A percentile compares a stretch with the other conserved stretches of the same genome.
Evolutionary conservation across 2,329 filamentous ascomycete genomes (phyloP).

Genomic region (Ascosphaera apis): DNA sequence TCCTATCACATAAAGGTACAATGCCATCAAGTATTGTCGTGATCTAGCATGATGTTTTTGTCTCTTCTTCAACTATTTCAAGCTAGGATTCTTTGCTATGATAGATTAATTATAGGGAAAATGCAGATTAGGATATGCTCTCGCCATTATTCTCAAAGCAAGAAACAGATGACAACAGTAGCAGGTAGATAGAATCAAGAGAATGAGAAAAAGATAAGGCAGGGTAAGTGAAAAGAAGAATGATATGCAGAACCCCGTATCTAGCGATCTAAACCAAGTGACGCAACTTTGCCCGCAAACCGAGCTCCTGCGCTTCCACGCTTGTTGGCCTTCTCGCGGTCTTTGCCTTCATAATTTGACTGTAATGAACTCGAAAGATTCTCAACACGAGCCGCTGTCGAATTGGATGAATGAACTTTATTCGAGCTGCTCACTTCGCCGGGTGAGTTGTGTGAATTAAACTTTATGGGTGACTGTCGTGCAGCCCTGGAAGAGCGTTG

Average conservation of each 20-base stretch:
- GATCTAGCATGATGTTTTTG: no score
- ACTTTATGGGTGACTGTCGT: slow-evolving; percentile 4
- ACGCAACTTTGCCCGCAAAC: slow-evolving; percentile 28
- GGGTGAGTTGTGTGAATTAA: background rate
- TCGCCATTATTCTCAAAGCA: no score
- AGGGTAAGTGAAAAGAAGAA: no score
- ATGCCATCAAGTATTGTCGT: no score
- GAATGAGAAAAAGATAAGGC: no score
- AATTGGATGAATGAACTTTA: background rate
- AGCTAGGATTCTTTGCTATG: background rate
- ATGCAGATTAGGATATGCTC: background rate
- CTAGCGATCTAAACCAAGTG: slow-evolving; percentile 20
- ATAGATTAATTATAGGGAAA: background rate
- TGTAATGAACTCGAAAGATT: background rate
- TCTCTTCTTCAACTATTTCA: background rate
- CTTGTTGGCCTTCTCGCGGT: slow-evolving; percentile 55
- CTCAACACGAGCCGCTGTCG: background rate
- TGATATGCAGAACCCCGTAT: no score
- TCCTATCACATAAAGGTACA: no score
- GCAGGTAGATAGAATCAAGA: no score
- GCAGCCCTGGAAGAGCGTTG: slow-evolving; percentile 31
- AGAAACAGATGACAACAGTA: no score
- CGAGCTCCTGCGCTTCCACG: slow-evolving; percentile 55
- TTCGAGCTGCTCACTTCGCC: background rate
- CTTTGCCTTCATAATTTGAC: slow-evolving; percentile 22